Evolutionary conservation across 768 basidiomycete species (phyloP).

Genomic region (Lyophyllum semitale): DNA sequence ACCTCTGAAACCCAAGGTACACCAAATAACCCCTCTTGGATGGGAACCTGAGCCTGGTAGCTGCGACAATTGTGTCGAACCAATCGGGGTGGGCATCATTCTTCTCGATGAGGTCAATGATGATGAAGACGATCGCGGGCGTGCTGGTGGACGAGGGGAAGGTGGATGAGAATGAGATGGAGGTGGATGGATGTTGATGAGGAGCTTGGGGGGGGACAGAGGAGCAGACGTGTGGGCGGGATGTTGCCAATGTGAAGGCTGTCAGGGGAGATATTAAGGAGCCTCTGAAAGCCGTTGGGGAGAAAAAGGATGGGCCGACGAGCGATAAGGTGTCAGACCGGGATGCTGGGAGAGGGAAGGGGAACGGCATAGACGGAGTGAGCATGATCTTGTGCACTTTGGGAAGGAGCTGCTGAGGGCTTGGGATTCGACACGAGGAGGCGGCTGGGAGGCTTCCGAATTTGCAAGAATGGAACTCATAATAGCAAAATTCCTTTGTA

Average conservation of each 20-base stretch:
- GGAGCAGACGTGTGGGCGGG: neutral
- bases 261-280: neutral
- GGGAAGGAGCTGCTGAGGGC: slow-evolving; percentile 73
- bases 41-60: slow-evolving; percentile 44
- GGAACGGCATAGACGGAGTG: slow-evolving; percentile 20
- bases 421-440: too few relatives aligned
- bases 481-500: too few relatives aligned
- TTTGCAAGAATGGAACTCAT: too few relatives aligned
- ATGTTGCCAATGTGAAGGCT: neutral
- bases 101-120: slow-evolving; percentile 43
- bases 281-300: too few relatives aligned
- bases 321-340: neutral
- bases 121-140: slow-evolving; percentile 53
- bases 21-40: neutral
- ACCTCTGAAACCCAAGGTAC: neutral
- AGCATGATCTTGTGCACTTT: slow-evolving; percentile 40
- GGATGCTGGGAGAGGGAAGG: slow-evolving; percentile 26
- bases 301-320: neutral
- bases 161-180: slow-evolving; percentile 63
- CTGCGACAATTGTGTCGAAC: slow-evolving; percentile 49
- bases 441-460: too few relatives aligned
- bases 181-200: slow-evolving; percentile 82
- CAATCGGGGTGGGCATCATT: slow-evolving; percentile 57
- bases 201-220: slow-evolving; percentile 23
- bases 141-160: slow-evolving; percentile 23